Percentiles rank a stretch among this genome's conserved stretches.
Conservation (phyloP, 192 early-diverging fungal genomes). For the Gryganskiella cystojenkinii region DNA sequence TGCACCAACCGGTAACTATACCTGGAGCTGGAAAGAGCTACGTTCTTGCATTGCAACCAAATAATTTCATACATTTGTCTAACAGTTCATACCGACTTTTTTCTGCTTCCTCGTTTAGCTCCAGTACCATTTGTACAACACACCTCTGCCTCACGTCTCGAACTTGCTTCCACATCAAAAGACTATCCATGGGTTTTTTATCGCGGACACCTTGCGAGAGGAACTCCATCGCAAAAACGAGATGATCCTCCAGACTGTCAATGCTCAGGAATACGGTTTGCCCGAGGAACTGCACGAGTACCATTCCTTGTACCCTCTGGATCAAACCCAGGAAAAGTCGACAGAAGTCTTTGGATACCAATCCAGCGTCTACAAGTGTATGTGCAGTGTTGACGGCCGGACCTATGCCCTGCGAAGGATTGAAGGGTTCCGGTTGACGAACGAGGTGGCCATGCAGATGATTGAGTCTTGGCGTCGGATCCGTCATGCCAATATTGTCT, state of each 20-base stretch:
- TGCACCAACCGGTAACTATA: constrained; percentile 47
- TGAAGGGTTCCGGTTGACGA: constrained; percentile 78
- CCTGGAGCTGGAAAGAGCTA: too few species aligned
- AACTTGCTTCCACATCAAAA: constrained; percentile 81
- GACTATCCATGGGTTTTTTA: constrained; percentile 85
- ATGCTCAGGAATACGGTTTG: constrained; percentile 68
- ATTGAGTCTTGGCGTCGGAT: constrained; percentile 90
- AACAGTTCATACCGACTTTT: neutral
- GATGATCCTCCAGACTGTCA: constrained; percentile 58
- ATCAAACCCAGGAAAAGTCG: constrained; percentile 63
- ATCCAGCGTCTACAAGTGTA: constrained; percentile 86
- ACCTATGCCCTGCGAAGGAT: constrained; percentile 89
- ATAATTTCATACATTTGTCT: too few species aligned
- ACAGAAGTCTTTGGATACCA: constrained; percentile 74
- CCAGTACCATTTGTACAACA: constrained; percentile 84
- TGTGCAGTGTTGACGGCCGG: constrained; percentile 85
- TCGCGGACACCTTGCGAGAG: constrained; percentile 86
- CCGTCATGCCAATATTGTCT: constrained; percentile 85
- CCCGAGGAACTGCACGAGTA: constrained; percentile 90
- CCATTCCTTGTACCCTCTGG: constrained; percentile 81
- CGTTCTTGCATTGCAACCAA: too few species aligned
- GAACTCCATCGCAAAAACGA: constrained; percentile 79
- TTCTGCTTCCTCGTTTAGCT: constrained; percentile 56
- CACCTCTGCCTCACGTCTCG: constrained; percentile 74
- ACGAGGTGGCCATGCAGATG: constrained; percentile 83